Conservation (phyloP, 1,284 basidiomycete species). For the Sanghuangporus baumii region DNA sequence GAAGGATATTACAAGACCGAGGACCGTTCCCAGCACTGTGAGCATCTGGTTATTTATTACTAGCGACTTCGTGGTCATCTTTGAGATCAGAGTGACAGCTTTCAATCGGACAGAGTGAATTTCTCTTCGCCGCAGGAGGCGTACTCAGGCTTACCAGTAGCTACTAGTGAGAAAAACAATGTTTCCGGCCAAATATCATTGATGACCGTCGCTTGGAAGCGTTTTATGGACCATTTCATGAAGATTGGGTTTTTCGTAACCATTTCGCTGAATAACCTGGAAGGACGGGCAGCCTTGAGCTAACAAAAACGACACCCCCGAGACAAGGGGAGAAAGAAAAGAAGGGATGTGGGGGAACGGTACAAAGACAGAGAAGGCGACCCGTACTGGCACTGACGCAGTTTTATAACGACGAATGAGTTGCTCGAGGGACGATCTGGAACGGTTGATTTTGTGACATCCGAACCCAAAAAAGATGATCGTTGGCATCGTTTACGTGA, state of each 20-base stretch:
- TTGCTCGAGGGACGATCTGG: not conserved
- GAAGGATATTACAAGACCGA: constrained; percentile 36
- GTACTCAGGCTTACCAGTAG: constrained; percentile 39
- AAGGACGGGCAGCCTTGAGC: not conserved
- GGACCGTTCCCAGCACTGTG: constrained; percentile 37
- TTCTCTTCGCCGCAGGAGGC: not conserved
- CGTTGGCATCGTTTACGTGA: not conserved
- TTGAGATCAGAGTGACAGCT: constrained; percentile 51
- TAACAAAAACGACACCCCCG: not conserved
- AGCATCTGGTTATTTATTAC: constrained; percentile 37
- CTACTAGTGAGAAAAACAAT: constrained; percentile 46
- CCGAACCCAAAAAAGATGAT: not conserved
- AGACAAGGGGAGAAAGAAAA: not conserved
- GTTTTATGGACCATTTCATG: constrained; percentile 39
- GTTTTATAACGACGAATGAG: not conserved
- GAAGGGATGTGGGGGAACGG: not conserved
- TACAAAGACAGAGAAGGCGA: not conserved
- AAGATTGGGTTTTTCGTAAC: constrained; percentile 28
- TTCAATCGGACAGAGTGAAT: not conserved
- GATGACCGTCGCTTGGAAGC: constrained; percentile 55
- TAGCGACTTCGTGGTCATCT: constrained; percentile 38
- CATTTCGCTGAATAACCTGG: constrained; percentile 19
- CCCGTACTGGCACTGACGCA: not conserved
- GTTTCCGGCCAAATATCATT: constrained; percentile 63
- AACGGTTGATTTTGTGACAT: not conserved